These are phyloP conservation scores for Cladobotryum mycophilum DNA, from an alignment of 2,329 filamentous ascomycete species.

Conservation along the genomic window DNA sequence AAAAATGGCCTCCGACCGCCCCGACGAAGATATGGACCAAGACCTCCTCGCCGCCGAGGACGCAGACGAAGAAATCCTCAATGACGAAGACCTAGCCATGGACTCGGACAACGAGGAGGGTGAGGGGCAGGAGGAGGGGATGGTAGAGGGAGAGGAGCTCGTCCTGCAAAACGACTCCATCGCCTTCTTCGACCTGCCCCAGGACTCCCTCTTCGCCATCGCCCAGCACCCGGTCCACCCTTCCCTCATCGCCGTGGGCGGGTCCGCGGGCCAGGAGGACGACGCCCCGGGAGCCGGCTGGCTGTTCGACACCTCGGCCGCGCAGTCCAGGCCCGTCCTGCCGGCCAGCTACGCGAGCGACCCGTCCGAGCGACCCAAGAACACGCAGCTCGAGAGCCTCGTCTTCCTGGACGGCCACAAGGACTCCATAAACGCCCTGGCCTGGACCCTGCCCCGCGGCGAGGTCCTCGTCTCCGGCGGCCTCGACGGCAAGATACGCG, in stretches of 20 bases:
- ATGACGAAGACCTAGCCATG: constrained; percentile 70
- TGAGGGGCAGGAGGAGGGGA: no score
- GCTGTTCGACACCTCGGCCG: constrained; percentile 69
- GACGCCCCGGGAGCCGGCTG: constrained; percentile 72
- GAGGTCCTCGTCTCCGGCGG: constrained; percentile 83
- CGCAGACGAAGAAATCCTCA: constrained; percentile 65
- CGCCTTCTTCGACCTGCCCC: constrained; percentile 86
- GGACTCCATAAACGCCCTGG: constrained; percentile 81
- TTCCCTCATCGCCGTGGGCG: constrained; percentile 79
- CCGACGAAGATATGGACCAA: constrained; percentile 21
- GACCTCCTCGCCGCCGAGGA: constrained; percentile 73
- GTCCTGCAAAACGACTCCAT: constrained; percentile 84
- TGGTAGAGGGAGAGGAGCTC: constrained; percentile 51
- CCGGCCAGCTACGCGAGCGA: constrained; percentile 68
- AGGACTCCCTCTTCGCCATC: constrained; percentile 90
- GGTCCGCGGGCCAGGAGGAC: constrained; percentile 55
- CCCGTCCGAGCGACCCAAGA: constrained; percentile 40
- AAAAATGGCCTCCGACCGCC: constrained; percentile 26
- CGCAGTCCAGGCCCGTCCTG: constrained; percentile 60
- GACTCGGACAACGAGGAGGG: constrained; percentile 67
- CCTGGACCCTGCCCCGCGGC: constrained; percentile 77
- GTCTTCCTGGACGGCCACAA: constrained; percentile 81
- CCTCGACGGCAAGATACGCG: constrained; percentile 74
- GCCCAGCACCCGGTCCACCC: constrained; percentile 80
- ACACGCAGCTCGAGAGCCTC: constrained; percentile 56